Base-by-base conservation (phyloP, 2,329 filamentous ascomycete genomes). In the Nothophoma quercina region DNA sequence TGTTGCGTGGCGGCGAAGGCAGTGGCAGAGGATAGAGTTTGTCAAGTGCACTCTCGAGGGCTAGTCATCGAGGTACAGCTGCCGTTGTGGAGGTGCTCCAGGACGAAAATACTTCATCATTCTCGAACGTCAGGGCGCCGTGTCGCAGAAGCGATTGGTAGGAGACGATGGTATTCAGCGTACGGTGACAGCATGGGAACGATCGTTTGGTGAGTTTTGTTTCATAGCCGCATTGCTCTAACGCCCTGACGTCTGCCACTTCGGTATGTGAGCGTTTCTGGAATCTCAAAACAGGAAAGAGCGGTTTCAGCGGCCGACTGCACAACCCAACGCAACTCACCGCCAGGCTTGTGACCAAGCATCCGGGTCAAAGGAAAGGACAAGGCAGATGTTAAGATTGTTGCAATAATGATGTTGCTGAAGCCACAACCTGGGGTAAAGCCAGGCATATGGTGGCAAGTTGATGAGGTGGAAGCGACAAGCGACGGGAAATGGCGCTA, bases 311-410 rank as follows among this genome's bases (percentile, higher is more conserved):
- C 52, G 46, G 54, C 46, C 29, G 33, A 58, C 50, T 52, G 59
- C 64, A 64, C 60, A 55, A 58, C 60, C 47, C 56, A 57, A 54
- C 43, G 42, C 49, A 42, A 45, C 49, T 49, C 42, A 30, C 46
- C 41, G 34, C 43, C 43, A 28, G 33, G 42, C 42, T 43, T 40
- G 48, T 35, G 44, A 47, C 43, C 43, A 43, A 34, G 13, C 12
- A 7, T 45, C 51, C 63, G 64, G 64, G 50, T 55, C 42, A 65
- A 68, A 38, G 64, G 64, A 68, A n/a, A 48, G 39, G 26, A 53
- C 15, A 21, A 29, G 28, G 28, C 18, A 29, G 18, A 12, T 28
- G 33, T 39, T 33, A 38, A 23, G 16, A 23, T 34, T 19, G 16
- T 38, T 43, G 39, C 50, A 43, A 41, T 21, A 22, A 47, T 53